These are phyloP conservation scores for Cucumis hystrix DNA, from an alignment of 306 rosid genomes.

Conservation along the genomic window DNA sequence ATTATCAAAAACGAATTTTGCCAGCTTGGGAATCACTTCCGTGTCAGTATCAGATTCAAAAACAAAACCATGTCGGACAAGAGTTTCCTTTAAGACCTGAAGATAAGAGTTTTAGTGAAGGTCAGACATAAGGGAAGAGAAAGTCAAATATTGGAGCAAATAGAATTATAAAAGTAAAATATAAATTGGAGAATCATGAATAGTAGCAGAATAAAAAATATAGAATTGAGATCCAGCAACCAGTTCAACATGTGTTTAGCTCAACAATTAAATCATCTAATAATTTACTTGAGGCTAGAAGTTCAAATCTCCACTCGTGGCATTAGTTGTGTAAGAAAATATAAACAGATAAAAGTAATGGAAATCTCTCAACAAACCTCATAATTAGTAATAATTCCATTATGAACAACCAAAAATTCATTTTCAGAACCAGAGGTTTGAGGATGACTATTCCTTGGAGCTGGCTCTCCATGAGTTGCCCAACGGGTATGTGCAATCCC, in stretches of 20 bases:
- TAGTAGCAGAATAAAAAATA: background rate
- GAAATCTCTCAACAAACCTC: constrained; percentile 36
- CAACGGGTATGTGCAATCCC: constrained; percentile 97
- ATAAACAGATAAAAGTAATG: background rate
- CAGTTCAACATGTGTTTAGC: background rate
- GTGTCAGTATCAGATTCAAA: constrained; percentile 96
- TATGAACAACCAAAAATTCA: constrained; percentile 89
- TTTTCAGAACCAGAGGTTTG: constrained; percentile 67
- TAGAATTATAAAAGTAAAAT: background rate
- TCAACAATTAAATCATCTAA: background rate
- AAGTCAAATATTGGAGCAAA: background rate
- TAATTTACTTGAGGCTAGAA: background rate
- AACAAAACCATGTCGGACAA: constrained; percentile 63
- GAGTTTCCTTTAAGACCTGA: constrained; percentile 84
- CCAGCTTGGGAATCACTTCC: constrained; percentile 96
- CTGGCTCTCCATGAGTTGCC: constrained; percentile 99
- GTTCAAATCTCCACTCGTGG: background rate
- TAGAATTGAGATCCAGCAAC: background rate
- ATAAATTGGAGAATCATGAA: background rate
- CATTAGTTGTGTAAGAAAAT: background rate
- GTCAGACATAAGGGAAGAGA: background rate
- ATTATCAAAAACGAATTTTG: constrained; percentile 80
- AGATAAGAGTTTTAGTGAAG: background rate
- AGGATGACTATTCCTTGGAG: constrained; percentile 88
- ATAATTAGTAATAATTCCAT: constrained; percentile 80